Evolutionary conservation across 805 yeast genomes (phyloP).

Genomic region (Wickerhamiella kurtzmanii): DNA sequence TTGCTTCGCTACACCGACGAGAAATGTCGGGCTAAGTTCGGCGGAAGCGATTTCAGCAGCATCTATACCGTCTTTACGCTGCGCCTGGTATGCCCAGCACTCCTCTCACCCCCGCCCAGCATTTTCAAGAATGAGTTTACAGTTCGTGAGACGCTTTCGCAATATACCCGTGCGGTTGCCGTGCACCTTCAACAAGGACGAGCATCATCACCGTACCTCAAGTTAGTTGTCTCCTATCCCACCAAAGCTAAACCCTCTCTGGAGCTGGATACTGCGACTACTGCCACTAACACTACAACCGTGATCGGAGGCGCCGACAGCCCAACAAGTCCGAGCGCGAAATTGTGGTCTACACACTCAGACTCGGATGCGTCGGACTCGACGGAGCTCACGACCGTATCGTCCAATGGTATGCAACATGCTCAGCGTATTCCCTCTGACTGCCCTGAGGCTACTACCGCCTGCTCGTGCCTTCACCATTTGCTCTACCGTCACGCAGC

Average conservation of each 20-base stretch:
- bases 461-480: conserved; percentile 1
- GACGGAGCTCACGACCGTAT: background rate
- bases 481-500: conserved; percentile 5
- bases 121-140: background rate
- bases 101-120: background rate
- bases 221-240: background rate
- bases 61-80: background rate
- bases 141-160: background rate
- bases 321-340: background rate
- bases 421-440: background rate
- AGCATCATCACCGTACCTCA: background rate
- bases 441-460: background rate
- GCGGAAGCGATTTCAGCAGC: background rate
- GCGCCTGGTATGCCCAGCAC: conserved; percentile 1
- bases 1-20: background rate
- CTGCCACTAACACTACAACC: background rate
- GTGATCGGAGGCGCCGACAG: background rate
- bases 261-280: background rate
- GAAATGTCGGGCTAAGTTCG: background rate
- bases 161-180: background rate
- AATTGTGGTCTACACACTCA: background rate
- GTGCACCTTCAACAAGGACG: conserved; percentile 1
- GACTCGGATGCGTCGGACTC: background rate
- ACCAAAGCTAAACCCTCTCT: background rate
- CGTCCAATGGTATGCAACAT: background rate